Base-by-base conservation (phyloP, 148 eudicot genomes). In the Pharnaceum exiguum region DNA sequence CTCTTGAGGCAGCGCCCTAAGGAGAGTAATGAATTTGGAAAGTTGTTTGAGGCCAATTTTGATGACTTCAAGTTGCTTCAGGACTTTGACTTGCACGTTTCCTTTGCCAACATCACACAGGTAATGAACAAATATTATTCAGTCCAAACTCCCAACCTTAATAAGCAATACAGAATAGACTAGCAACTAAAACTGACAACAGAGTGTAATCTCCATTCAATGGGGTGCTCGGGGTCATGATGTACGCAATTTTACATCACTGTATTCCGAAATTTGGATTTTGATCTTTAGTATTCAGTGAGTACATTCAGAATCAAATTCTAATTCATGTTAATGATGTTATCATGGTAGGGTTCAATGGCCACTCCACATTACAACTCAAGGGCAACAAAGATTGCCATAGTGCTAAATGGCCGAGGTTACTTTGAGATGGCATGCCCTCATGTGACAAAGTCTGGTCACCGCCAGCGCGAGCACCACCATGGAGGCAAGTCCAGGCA, bases 371-470 rank as follows among this genome's bases (percentile, higher is more conserved):
- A 52, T 33, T 87, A 78, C 80, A 80, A 79, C 71, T 76, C 97
- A 8, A 79, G 71, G 74, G 71, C 96, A 3, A 81, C 94, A 2
- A 77, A 77, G 57, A 74, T 87, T n/a, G 51, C 76, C 1, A 51
- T 87, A 16, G 84, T 87, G 38, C 17, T 60, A 2, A 68, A 60
- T 0, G 97, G 97, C 2, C 58, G 71, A 55, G 97, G 96, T 11
- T 46, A 65, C 60, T 72, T 84, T 40, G 85, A 91, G 68, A 87
- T 91, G 85, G 87, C 94, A 11, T 87, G 96, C 38, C 96, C 97
- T 3, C 97, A 81, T 63, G 56, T 77, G 8, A 36, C 87, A 2
- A 15, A 55, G 40, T 53, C 70, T 1, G 51, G 70, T 44, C 47
- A 46, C 7, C 30, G 19, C 0, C 40, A 59, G 10, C 47, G 17